These are phyloP conservation scores for Melampsora larici-populina DNA, from an alignment of 1,284 basidiomycete species.

Conservation along the genomic window DNA sequence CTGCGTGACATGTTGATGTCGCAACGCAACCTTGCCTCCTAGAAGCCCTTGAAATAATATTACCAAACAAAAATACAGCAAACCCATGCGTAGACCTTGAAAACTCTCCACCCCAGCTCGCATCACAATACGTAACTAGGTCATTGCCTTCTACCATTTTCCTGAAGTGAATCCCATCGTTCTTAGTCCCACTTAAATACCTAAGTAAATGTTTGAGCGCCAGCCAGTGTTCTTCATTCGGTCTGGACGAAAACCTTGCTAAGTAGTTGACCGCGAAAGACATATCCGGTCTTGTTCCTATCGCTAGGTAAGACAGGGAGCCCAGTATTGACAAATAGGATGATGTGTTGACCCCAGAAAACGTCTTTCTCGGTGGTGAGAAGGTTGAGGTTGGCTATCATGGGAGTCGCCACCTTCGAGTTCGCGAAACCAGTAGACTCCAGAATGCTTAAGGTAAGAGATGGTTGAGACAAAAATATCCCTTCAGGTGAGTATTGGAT, in stretches of 20 bases:
- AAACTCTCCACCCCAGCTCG: too few species aligned
- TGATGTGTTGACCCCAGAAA: background rate
- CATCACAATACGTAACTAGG: background rate
- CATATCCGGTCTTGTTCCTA: too few species aligned
- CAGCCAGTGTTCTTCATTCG: background rate
- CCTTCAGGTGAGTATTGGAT: too few species aligned
- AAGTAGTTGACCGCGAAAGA: too few species aligned
- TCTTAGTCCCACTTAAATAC: background rate
- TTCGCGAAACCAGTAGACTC: background rate
- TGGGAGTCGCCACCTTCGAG: background rate
- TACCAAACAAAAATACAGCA: too few species aligned
- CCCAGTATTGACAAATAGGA: background rate
- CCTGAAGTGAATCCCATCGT: background rate
- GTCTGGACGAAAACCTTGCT: too few species aligned
- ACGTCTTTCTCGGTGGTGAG: background rate
- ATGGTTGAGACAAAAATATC: too few species aligned
- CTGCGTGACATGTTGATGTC: background rate
- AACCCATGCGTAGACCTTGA: background rate
- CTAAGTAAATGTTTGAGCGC: background rate
- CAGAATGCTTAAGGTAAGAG: background rate
- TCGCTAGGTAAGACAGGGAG: too few species aligned
- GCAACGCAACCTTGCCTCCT: too few species aligned
- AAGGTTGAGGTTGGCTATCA: background rate
- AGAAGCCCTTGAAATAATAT: background rate
- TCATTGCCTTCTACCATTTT: background rate